Evolutionary conservation across 768 basidiomycete species (phyloP).

Genomic region (Pluteus cervinus): DNA sequence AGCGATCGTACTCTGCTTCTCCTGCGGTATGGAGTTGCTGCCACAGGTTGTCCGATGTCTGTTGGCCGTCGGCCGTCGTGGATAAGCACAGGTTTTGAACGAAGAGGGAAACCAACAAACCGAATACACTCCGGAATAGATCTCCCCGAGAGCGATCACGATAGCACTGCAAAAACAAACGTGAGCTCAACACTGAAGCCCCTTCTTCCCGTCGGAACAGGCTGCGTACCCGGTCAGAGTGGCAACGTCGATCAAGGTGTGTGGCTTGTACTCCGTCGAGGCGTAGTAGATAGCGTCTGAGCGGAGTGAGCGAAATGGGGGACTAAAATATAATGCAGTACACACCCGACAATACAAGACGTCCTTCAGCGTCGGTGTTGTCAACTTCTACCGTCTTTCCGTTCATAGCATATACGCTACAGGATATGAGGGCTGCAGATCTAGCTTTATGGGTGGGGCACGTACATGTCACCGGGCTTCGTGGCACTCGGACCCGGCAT

Average conservation of each 20-base stretch:
- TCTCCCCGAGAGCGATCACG: conserved; percentile 66
- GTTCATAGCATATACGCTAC: conserved; percentile 79
- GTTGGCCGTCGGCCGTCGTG: background rate
- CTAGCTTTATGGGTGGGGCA: background rate
- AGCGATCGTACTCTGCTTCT: conserved; percentile 68
- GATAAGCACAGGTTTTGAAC: background rate
- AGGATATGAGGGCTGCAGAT: background rate
- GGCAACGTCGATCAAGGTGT: conserved; percentile 82
- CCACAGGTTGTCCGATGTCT: conserved; percentile 79
- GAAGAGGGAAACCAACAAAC: conserved; percentile 26
- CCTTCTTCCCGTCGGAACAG: no score
- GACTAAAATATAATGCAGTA: background rate
- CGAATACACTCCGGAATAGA: conserved; percentile 74
- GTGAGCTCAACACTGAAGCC: background rate
- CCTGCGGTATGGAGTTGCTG: conserved; percentile 61
- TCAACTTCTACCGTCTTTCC: conserved; percentile 84
- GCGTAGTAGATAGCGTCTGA: conserved; percentile 82
- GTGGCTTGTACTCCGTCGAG: conserved; percentile 69
- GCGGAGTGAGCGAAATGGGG: conserved; percentile 2
- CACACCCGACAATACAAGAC: conserved; percentile 66
- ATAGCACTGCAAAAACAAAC: conserved; percentile 46
- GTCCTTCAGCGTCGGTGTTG: conserved; percentile 84
- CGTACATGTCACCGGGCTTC: conserved; percentile 83
- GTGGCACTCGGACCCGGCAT: conserved; percentile 70
- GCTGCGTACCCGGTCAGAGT: conserved; percentile 71